Evolutionary conservation across 2,329 filamentous ascomycete genomes (phyloP).

Genomic region (Acephala macrosclerotiorum): DNA sequence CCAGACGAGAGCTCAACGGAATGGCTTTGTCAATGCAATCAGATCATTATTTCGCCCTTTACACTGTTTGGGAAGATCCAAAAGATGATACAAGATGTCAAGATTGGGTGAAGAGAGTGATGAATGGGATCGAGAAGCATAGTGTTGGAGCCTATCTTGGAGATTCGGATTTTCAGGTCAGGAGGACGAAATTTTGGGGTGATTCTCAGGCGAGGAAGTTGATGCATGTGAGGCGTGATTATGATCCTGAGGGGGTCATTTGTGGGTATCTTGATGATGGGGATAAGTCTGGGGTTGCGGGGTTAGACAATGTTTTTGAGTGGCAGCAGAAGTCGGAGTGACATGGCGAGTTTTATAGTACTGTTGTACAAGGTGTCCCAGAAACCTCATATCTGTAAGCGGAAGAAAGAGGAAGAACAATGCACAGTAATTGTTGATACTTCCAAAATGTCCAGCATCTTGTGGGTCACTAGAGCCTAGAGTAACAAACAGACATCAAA

Average conservation of each 20-base stretch:
- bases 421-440: no score
- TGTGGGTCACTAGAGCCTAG: background rate
- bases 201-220: constrained; percentile 50
- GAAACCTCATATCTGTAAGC: no score
- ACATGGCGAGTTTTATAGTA: no score
- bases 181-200: constrained; percentile 57
- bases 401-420: no score
- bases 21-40: constrained; percentile 63
- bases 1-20: constrained; percentile 49
- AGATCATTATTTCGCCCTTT: constrained; percentile 63
- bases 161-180: constrained; percentile 59
- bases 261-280: constrained; percentile 55
- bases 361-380: no score
- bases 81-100: constrained; percentile 53
- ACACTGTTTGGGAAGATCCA: constrained; percentile 57
- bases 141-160: constrained; percentile 60
- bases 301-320: constrained; percentile 48
- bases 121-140: constrained; percentile 49
- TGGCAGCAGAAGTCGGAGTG: constrained; percentile 1
- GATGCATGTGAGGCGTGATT: constrained; percentile 51
- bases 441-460: no score
- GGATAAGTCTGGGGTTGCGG: constrained; percentile 51
- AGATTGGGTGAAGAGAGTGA: constrained; percentile 53
- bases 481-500: no score
- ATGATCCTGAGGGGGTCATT: constrained; percentile 52